Evolutionary conservation across 208 protist genomes (phyloP).

Genomic region (Lotmaria passim): DNA sequence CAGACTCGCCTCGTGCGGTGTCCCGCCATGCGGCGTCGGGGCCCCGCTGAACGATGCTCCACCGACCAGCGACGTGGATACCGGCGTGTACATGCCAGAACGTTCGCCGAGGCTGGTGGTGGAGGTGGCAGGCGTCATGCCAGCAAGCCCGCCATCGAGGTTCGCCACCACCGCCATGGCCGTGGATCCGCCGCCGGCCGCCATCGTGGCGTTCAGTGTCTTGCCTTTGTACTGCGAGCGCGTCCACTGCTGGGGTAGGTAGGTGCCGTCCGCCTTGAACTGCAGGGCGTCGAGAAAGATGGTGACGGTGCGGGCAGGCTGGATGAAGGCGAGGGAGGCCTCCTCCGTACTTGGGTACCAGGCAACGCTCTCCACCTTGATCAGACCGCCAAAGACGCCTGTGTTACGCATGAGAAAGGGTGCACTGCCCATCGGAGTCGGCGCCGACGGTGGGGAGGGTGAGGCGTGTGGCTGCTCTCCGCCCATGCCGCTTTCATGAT

Average conservation of each 20-base stretch:
- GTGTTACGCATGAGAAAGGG: conserved; percentile 58
- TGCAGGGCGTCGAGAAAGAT: conserved; percentile 78
- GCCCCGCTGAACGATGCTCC: conserved; percentile 10
- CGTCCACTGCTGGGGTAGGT: conserved; percentile 75
- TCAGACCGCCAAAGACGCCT: conserved; percentile 62
- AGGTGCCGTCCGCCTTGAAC: conserved; percentile 62
- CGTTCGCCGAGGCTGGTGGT: conserved; percentile 32
- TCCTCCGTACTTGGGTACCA: conserved; percentile 81
- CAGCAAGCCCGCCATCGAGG: conserved; percentile 23
- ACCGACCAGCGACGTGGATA: conserved; percentile 20
- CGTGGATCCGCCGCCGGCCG: conserved; percentile 51
- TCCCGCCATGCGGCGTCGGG: conserved; percentile 23
- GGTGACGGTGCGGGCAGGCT: conserved; percentile 64
- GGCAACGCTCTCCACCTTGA: conserved; percentile 71
- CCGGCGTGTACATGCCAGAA: conserved; percentile 28
- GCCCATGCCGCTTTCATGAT: background rate
- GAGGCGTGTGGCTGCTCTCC: conserved; percentile 5
- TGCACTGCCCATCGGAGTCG: conserved; percentile 8
- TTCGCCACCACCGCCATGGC: conserved; percentile 49
- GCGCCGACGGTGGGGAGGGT: conserved; percentile 1
- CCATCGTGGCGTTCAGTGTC: conserved; percentile 43
- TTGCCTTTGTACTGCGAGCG: conserved; percentile 49
- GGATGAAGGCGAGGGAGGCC: conserved; percentile 80
- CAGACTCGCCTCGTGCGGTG: conserved; percentile 18
- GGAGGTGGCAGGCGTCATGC: conserved; percentile 26